These are phyloP conservation scores for Blastosporella zonata DNA, from an alignment of 1,284 basidiomycete genomes.

Conservation along the genomic window DNA sequence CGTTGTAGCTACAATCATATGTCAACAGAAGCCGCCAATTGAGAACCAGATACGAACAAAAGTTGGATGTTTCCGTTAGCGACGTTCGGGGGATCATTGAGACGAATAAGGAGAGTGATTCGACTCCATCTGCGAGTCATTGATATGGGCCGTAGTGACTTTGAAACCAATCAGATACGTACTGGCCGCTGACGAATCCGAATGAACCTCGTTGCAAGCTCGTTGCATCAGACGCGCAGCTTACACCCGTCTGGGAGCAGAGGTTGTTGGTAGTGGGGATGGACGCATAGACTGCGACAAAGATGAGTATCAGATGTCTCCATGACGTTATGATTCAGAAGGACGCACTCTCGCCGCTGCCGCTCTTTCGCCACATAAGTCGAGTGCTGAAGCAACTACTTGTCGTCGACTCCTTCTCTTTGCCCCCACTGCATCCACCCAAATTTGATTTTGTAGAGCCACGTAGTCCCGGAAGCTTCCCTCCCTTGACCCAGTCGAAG, in stretches of 20 bases:
- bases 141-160: neutral
- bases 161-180: constrained; percentile 25
- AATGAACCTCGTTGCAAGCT: constrained; percentile 71
- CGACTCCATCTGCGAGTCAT: constrained; percentile 50
- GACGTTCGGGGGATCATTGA: constrained; percentile 52
- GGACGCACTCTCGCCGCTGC: constrained; percentile 60
- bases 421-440: constrained; percentile 60
- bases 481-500: constrained; percentile 73
- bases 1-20: constrained; percentile 46
- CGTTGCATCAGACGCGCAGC: constrained; percentile 68
- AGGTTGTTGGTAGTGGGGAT: constrained; percentile 52
- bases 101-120: constrained; percentile 56
- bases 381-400: constrained; percentile 65
- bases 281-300: constrained; percentile 59
- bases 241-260: constrained; percentile 54
- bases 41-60: constrained; percentile 38
- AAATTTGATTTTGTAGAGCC: constrained; percentile 19
- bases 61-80: constrained; percentile 58
- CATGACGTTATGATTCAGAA: constrained; percentile 1
- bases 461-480: constrained; percentile 67
- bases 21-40: constrained; percentile 3
- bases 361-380: constrained; percentile 68
- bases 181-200: constrained; percentile 58
- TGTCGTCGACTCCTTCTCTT: constrained; percentile 46
- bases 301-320: constrained; percentile 5